Evolutionary conservation across 768 basidiomycete genomes (phyloP), one percentile per base, ranked within the genome.

Genomic region (Mycena crocata): DNA sequence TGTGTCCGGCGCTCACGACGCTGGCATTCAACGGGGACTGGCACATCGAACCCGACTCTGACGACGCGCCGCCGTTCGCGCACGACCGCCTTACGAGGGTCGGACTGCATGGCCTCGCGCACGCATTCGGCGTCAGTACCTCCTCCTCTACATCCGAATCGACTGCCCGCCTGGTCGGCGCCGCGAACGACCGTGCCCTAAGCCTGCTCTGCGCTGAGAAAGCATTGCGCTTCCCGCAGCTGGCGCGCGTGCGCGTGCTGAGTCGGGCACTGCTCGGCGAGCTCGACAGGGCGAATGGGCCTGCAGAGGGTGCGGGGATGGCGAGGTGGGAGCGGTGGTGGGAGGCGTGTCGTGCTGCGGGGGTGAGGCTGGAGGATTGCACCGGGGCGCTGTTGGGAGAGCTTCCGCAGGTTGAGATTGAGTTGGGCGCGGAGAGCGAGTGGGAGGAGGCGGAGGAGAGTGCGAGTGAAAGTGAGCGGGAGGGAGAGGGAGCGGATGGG

Each of bases 261-360:
- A 90, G 83, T 63, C 76, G 84, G 31, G 79, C 77, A 19, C 76
- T 93, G 76, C 73, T 93, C 51, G 76, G 78, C 26, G 88, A 89
- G 54, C 76, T 93, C 58, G 89, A 93, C 55, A 76, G 79, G n/a
- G 84, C 71, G 51, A 86, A 80, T 77, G 92, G 72, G 76, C 92
- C 73, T 65, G 76, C 75, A 63, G 80, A 77, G 17, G 74, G 75
- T 13, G 83, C 80, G 0, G 84, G 83, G 2, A 79, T 82, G 72
- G 81, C 84, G 63, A 78, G 92, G 30, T 93, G 91, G 88, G 87
- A 89, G 70, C 79, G 83, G 52, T 93, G 92, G 92, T 91, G 87
- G 86, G 82, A 81, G 19, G 80, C 77, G 68, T 90, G 87, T 67
- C 67, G 78, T 0, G 66, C 69, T 23, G 81, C 85, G 74, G 83